Evolutionary conservation across 2,329 filamentous ascomycete genomes (phyloP).

Genomic region (Thelonectria blattea): DNA sequence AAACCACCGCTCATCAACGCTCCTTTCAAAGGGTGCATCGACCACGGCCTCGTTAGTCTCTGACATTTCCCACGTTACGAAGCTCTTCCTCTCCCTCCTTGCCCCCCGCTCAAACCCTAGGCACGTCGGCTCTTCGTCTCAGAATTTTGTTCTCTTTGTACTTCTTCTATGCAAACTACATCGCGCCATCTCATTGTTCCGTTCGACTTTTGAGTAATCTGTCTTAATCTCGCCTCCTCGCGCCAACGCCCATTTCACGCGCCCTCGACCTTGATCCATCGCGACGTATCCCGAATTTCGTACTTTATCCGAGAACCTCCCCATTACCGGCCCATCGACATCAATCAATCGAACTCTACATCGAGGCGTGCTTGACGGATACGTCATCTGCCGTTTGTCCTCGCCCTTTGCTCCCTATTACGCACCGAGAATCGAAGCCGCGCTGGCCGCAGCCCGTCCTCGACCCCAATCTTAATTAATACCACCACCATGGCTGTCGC

Average conservation of each 20-base stretch:
- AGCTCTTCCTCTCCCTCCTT: constrained; percentile 19
- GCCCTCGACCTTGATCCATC: constrained; percentile 3
- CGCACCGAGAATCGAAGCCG: constrained; percentile 36
- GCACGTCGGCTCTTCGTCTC: constrained; percentile 15
- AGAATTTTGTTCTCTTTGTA: constrained; percentile 12
- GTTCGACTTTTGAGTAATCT: constrained; percentile 5
- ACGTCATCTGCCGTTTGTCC: not conserved
- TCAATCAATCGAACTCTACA: not conserved
- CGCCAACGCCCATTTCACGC: not conserved
- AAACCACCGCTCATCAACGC: constrained; percentile 31
- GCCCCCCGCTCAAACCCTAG: constrained; percentile 7
- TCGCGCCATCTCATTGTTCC: constrained; percentile 1
- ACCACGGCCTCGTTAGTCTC: constrained; percentile 36
- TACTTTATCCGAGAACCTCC: not conserved
- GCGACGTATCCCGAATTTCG: constrained; percentile 8
- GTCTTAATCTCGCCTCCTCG: constrained; percentile 9
- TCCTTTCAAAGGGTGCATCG: constrained; percentile 32
- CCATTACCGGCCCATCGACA: not conserved
- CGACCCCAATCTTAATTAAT: constrained; percentile 26
- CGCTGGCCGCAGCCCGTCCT: constrained; percentile 45
- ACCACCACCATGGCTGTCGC: constrained; percentile 61
- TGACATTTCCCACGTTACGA: constrained; percentile 33
- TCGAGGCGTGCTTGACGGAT: constrained; percentile 4
- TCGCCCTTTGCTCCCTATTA: not conserved
- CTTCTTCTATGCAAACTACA: constrained; percentile 1